Base-by-base conservation (phyloP, 306 rosid genomes). In the Vigna trinervia region DNA sequence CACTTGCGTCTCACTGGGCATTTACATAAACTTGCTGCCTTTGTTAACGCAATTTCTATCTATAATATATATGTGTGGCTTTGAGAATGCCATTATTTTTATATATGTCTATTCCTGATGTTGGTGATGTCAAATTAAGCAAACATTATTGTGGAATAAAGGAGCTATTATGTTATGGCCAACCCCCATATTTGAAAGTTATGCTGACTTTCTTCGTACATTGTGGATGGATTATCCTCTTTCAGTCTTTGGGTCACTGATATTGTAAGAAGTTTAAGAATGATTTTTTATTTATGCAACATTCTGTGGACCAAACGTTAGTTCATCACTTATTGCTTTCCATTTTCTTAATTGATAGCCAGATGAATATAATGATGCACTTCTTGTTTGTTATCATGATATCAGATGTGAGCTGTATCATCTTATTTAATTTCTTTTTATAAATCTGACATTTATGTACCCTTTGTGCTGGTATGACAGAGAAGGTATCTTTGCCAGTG, bases 401-500 rank as follows among this genome's bases (percentile, higher is more conserved):
- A 47, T 36, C 63, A n/a, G 30, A 39, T 39, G 15, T 39, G 32
- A 63, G 47, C 46, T 48, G 50, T 36, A 51, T 34, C 26, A 58
- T 75, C 69, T 53, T 32, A 43, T 69, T 12, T 70, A 48, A 30
- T 12, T 43, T 14, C 28, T 62, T 28, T 54, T 28, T 54, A 52
- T 54, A 39, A 22, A 60, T 50, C 70, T 76, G 75, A 74, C 74
- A 73, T 51, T 71, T 69, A 58, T 65, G 61, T 76, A 60, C 73
- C 68, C 68, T 76, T 77, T 78, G 30, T 76, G 69, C 62, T 56
- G 80, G 64, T 75, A 23, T 79, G 83, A 69, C 90, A 96, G 99
- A 73, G 89, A 89, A 50, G 96, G 92, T 60, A 92, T 96, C 70
- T 85, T 96, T 83, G 96, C 94, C 66, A 92, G 96, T 86, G 99